Evolutionary conservation across 2,329 filamentous ascomycete species (phyloP).

Genomic region (Monosporascus sp.): DNA sequence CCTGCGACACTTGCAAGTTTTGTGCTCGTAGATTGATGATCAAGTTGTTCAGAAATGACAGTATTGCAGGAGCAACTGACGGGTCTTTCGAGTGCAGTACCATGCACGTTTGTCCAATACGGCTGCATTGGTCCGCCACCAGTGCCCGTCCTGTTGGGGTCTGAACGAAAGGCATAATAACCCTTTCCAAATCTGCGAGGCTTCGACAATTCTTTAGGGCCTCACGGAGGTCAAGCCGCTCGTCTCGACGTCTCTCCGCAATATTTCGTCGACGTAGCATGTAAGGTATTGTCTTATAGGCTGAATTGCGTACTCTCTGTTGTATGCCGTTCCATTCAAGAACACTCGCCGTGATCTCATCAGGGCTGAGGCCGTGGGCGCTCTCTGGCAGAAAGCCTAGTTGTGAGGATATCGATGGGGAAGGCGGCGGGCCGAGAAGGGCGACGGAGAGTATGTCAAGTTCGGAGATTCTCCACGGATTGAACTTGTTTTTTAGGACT

Average conservation of each 20-base stretch:
- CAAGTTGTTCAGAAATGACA: constrained; percentile 38
- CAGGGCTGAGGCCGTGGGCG: not conserved
- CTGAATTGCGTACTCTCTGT: constrained; percentile 4
- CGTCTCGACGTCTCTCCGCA: not conserved
- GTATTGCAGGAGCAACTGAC: constrained; percentile 9
- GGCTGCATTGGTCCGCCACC: constrained; percentile 2
- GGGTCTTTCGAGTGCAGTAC: constrained; percentile 7
- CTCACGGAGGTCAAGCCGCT: constrained; percentile 1
- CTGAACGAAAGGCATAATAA: constrained; percentile 14
- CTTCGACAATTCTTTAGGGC: constrained; percentile 6
- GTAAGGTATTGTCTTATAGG: constrained; percentile 16
- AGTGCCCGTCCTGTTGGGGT: constrained; percentile 12
- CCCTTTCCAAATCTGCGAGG: constrained; percentile 18
- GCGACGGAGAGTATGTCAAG: constrained; percentile 39
- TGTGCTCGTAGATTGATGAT: constrained; percentile 22
- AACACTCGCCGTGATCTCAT: constrained; percentile 3
- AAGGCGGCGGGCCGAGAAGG: constrained; percentile 17
- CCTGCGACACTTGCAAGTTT: constrained; percentile 8
- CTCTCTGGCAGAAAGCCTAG: not conserved
- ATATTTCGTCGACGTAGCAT: constrained; percentile 21
- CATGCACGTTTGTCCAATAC: constrained; percentile 1
- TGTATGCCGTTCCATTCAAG: constrained; percentile 25
- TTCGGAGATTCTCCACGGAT: constrained; percentile 35
- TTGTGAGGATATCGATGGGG: not conserved
- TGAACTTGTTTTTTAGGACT: constrained; percentile 9